phyloP scores from a whole-genome alignment of 306 rosid species.

The Castanopsis chinensis region DNA sequence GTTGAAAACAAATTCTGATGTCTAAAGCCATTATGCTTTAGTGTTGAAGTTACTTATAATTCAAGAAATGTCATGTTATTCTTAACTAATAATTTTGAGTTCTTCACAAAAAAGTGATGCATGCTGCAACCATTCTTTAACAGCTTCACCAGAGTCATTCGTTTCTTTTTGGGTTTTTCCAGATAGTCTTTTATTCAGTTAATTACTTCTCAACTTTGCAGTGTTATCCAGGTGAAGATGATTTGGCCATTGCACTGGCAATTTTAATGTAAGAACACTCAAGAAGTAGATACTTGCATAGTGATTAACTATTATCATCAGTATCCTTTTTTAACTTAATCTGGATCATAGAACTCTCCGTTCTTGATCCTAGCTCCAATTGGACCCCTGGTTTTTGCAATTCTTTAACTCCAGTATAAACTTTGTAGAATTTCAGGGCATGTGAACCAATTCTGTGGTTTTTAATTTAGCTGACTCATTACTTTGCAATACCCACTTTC shows the following conservation, averaged over 20 bases:
- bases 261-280: conserved; percentile 66
- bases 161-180: conserved; percentile 7
- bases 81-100: not conserved
- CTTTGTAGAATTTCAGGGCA: not conserved
- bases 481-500: not conserved
- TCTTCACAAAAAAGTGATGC: not conserved
- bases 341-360: not conserved
- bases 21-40: not conserved
- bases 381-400: not conserved
- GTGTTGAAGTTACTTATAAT: not conserved
- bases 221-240: conserved; percentile 98
- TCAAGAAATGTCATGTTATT: not conserved
- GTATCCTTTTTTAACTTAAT: not conserved
- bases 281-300: not conserved
- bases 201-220: conserved; percentile 45
- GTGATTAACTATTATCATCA: not conserved
- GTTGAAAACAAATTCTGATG: too few relatives aligned
- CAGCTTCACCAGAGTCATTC: not conserved
- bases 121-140: not conserved
- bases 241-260: conserved; percentile 82
- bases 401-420: too few relatives aligned
- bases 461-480: not conserved
- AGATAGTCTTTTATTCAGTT: conserved; percentile 17
- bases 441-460: not conserved
- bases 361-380: not conserved